Evolutionary conservation across 2,329 filamentous ascomycete genomes (phyloP).

Genomic region (Xylariomycetidae sp.): DNA sequence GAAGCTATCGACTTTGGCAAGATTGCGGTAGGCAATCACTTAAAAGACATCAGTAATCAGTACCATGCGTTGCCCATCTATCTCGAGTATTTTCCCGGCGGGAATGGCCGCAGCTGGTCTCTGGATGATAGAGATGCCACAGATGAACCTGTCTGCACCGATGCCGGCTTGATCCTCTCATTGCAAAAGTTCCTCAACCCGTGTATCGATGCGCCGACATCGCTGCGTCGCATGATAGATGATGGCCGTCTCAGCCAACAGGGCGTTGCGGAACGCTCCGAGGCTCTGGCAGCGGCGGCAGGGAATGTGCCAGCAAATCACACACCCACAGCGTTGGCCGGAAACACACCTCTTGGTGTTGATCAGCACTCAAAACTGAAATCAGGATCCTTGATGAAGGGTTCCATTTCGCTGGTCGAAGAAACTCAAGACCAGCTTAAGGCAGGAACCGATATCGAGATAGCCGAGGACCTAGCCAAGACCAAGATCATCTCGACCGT

Average conservation of each 20-base stretch:
- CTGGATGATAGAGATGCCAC: slow-evolving; percentile 52
- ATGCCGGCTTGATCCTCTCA: slow-evolving; percentile 44
- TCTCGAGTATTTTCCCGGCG: slow-evolving; percentile 61
- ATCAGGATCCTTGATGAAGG: slow-evolving; percentile 13
- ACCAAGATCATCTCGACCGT: slow-evolving; percentile 71
- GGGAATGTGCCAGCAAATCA: too few species aligned
- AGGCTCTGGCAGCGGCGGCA: slow-evolving; percentile 21
- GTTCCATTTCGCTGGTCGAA: slow-evolving; percentile 1
- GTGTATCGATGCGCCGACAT: slow-evolving; percentile 36
- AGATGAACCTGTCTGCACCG: slow-evolving; percentile 38
- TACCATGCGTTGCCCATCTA: slow-evolving; percentile 77
- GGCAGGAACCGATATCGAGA: slow-evolving; percentile 33
- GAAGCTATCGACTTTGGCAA: slow-evolving; percentile 64
- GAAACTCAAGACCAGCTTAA: slow-evolving; percentile 3
- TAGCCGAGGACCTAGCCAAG: slow-evolving; percentile 48
- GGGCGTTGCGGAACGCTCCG: slow-evolving; percentile 33
- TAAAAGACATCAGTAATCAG: slow-evolving; percentile 63
- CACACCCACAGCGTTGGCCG: slow-evolving; percentile 19
- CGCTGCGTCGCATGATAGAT: slow-evolving; percentile 44
- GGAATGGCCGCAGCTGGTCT: slow-evolving; percentile 61
- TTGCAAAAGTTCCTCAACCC: slow-evolving; percentile 50
- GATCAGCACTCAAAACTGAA: slow-evolving; percentile 22
- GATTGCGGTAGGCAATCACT: slow-evolving; percentile 50
- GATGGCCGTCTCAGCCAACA: slow-evolving; percentile 37
- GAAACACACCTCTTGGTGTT: slow-evolving; percentile 21